Percentiles rank a stretch among this genome's conserved stretches.
Evolutionary conservation across 192 early-diverging fungal genomes (phyloP).

Genomic region (Coemansia sp.): DNA sequence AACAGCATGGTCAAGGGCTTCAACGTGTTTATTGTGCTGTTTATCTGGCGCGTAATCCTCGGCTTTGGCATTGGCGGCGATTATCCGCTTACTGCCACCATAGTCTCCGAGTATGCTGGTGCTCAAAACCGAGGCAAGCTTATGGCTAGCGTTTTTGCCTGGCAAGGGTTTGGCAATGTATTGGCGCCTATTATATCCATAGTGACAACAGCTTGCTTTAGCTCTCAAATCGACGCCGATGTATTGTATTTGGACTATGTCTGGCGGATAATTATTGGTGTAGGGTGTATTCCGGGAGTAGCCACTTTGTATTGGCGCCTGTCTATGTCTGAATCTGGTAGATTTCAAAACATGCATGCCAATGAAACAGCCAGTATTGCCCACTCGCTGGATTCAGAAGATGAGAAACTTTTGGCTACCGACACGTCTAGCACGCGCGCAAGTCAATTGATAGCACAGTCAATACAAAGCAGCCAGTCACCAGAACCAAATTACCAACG

Average conservation of each 20-base stretch:
- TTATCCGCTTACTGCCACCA: slow-evolving; percentile 91
- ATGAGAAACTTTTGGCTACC: slow-evolving; percentile 35
- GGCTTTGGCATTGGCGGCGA: slow-evolving; percentile 94
- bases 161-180: slow-evolving; percentile 90
- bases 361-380: slow-evolving; percentile 30
- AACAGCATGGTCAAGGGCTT: slow-evolving; percentile 65
- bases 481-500: slow-evolving; percentile 2
- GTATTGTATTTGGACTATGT: slow-evolving; percentile 75
- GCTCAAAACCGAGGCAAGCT: slow-evolving; percentile 80
- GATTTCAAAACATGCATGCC: slow-evolving; percentile 53
- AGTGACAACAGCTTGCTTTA: slow-evolving; percentile 70
- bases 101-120: slow-evolving; percentile 88
- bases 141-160: slow-evolving; percentile 88
- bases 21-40: slow-evolving; percentile 67
- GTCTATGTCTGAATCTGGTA: slow-evolving; percentile 74
- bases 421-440: slow-evolving; percentile 11
- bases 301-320: slow-evolving; percentile 86
- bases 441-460: not conserved
- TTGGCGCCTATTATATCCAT: slow-evolving; percentile 74
- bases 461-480: not conserved
- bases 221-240: slow-evolving; percentile 64
- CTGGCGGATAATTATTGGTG: slow-evolving; percentile 86
- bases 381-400: slow-evolving; percentile 35
- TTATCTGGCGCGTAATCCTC: slow-evolving; percentile 88
- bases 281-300: slow-evolving; percentile 80